Base-by-base conservation (phyloP, 1,284 basidiomycete genomes). In the Mrakiaceae sp. region DNA sequence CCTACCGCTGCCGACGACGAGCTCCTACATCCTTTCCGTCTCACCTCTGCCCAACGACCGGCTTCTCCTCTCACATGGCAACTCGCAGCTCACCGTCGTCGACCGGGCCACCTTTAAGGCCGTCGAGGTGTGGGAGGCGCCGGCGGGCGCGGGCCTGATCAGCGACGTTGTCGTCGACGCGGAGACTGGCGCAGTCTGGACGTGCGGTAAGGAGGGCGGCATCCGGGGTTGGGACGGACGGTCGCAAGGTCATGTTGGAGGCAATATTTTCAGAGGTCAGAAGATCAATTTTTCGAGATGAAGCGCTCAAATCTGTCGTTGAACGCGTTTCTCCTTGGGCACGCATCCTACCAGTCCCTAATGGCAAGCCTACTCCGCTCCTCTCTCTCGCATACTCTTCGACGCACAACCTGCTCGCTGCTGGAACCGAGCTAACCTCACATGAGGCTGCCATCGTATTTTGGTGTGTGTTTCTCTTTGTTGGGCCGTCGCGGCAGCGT, bases 371-470 rank as follows among this genome's bases (percentile, higher is more conserved):
- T 1, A 68, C 76, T 0, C 76, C 77, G 3, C 70, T 78, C 0
- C 70, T 73, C 3, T 73, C 76, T 0, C 66, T 78, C 4, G 72
- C 74, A 2, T 69, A 73, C 4, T 70, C 72, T 40, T 71, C 72
- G 42, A 49, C 68, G 3, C 74, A 76, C 65, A 70, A 77, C 63
- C 70, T 78, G n/a, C 70, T 80, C 0, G 77, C 79, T 0, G 78
- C 74, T 8, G 79, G 78, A 2, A 78, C 78, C 0, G 78, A 79
- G 68, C 69, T 78, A 2, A 70, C 74, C 44, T 74, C 74, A 3
- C 75, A 78, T 56, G 79, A 79, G 67, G 74, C 78, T 1, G 76
- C 77, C 66, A 78, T 79, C 59, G 69, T 79, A 8, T 77, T 76
- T 71, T 79, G 77, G 78, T 77, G 63, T 43, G 71, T 67, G 11